Percentiles rank a stretch among this genome's conserved stretches.
Conservation (phyloP, 371 early-diverging fungal species). For the Zopfochytrium polystomum region DNA sequence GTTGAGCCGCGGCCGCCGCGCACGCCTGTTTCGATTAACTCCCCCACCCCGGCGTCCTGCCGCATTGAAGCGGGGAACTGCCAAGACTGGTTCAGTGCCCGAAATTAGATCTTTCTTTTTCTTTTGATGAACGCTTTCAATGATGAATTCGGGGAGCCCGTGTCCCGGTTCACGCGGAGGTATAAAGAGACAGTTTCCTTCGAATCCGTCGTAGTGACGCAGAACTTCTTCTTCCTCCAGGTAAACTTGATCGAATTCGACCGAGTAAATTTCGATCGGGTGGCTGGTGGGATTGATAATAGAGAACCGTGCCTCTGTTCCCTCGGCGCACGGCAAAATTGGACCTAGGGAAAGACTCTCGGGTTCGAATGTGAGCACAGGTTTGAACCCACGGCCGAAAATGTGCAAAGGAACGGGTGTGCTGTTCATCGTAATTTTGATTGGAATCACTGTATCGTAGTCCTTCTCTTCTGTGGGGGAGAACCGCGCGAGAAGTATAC, state of each 20-base stretch:
- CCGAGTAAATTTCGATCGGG: constrained; percentile 49
- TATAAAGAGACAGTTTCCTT: constrained; percentile 35
- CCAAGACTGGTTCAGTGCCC: not conserved
- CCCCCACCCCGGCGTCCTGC: constrained; percentile 26
- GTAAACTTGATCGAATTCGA: constrained; percentile 54
- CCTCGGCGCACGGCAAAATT: constrained; percentile 52
- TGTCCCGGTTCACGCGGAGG: constrained; percentile 47
- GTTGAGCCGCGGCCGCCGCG: constrained; percentile 1
- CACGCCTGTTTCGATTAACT: constrained; percentile 28
- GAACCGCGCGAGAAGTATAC: constrained; percentile 37
- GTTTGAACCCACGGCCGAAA: constrained; percentile 38
- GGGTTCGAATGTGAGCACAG: constrained; percentile 46
- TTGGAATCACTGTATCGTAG: constrained; percentile 35
- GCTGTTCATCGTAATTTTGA: constrained; percentile 46
- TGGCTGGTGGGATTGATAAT: constrained; percentile 46
- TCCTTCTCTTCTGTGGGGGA: constrained; percentile 41
- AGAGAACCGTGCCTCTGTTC: constrained; percentile 38
- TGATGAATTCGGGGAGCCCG: constrained; percentile 36
- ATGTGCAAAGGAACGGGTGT: constrained; percentile 37
- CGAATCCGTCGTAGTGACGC: constrained; percentile 33
- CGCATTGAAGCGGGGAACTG: not conserved
- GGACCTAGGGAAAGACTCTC: constrained; percentile 40
- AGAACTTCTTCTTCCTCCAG: constrained; percentile 50
- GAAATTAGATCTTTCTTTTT: constrained; percentile 20
- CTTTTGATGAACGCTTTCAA: constrained; percentile 26